These are phyloP conservation scores for Akanthomyces dipterigenus DNA, from an alignment of 2,329 filamentous ascomycete genomes.

Conservation along the genomic window DNA sequence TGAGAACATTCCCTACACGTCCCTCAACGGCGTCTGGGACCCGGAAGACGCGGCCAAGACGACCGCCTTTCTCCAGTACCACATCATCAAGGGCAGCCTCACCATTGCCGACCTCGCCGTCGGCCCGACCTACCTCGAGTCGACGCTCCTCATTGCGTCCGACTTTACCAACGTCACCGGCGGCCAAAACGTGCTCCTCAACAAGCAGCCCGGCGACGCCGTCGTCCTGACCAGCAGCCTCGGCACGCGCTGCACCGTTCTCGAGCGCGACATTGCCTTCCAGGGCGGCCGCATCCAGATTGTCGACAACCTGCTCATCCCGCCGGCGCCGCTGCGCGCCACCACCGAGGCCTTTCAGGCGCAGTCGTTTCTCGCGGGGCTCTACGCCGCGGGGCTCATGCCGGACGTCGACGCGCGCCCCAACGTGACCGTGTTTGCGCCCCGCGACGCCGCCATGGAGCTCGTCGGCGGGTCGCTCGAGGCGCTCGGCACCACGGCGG, in stretches of 20 bases:
- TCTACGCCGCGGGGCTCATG: slow-evolving; percentile 27
- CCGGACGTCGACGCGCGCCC: slow-evolving; percentile 34
- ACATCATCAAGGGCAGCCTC: slow-evolving; percentile 50
- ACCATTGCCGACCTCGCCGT: slow-evolving; percentile 29
- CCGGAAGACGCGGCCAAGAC: slow-evolving; percentile 37
- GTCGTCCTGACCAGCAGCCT: slow-evolving; percentile 44
- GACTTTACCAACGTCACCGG: slow-evolving; percentile 42
- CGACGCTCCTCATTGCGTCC: slow-evolving; percentile 36
- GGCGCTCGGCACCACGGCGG: slow-evolving; percentile 19
- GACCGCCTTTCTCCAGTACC: slow-evolving; percentile 51
- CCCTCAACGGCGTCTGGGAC: slow-evolving; percentile 40
- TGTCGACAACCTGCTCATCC: slow-evolving; percentile 44
- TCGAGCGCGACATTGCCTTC: slow-evolving; percentile 39
- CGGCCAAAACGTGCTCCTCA: slow-evolving; percentile 42
- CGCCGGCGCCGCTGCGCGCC: slow-evolving; percentile 40
- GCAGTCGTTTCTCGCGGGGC: slow-evolving; percentile 32
- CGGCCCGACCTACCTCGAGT: slow-evolving; percentile 32
- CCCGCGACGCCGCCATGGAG: slow-evolving; percentile 53
- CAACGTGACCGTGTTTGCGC: slow-evolving; percentile 57
- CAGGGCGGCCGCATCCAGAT: slow-evolving; percentile 45
- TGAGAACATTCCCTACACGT: slow-evolving; percentile 45
- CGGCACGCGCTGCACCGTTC: slow-evolving; percentile 36
- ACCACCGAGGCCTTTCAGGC: slow-evolving; percentile 42
- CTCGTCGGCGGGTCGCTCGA: slow-evolving; percentile 45
- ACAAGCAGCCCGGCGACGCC: slow-evolving; percentile 34